These are phyloP conservation scores for Antrodiella citrinella DNA, from an alignment of 768 basidiomycete genomes.

Conservation along the genomic window DNA sequence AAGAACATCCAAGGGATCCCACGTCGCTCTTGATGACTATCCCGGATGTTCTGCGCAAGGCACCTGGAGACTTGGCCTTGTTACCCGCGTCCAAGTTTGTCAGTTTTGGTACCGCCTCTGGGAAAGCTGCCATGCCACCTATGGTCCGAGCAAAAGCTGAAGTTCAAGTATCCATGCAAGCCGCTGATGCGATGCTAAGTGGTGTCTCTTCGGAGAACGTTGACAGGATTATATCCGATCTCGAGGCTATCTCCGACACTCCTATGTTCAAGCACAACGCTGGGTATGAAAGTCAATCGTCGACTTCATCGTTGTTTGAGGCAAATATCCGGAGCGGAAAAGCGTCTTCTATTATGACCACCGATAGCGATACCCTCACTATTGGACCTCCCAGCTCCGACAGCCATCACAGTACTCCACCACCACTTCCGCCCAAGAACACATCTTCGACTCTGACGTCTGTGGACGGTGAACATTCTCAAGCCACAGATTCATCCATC, in stretches of 20 bases:
- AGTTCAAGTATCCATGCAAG: constrained; percentile 42
- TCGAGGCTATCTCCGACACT: constrained; percentile 25
- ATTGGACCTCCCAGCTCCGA: constrained; percentile 13
- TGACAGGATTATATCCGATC: constrained; percentile 38
- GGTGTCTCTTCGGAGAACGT: constrained; percentile 27
- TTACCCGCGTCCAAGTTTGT: constrained; percentile 14
- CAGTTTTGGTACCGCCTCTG: constrained; percentile 12
- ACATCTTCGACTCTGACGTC: neutral
- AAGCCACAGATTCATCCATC: neutral
- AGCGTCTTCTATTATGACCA: constrained; percentile 33
- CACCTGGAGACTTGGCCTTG: constrained; percentile 6
- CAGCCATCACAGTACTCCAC: constrained; percentile 7
- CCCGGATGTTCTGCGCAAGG: constrained; percentile 51
- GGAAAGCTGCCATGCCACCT: constrained; percentile 22
- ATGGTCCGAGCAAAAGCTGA: constrained; percentile 52
- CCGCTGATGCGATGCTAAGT: constrained; percentile 42
- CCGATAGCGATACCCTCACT: constrained; percentile 32
- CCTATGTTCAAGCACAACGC: constrained; percentile 15
- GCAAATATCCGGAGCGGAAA: constrained; percentile 29
- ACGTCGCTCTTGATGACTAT: constrained; percentile 46
- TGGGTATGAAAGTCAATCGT: constrained; percentile 8
- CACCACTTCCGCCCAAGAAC: constrained; percentile 15
- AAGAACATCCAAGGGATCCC: constrained; percentile 55
- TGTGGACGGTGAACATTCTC: neutral
- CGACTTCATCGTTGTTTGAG: constrained; percentile 25